A percentile compares a stretch with the other conserved stretches of the same genome.
These are phyloP conservation scores for Epichloe scottii DNA, from an alignment of 2,329 filamentous ascomycete species.

Conservation along the genomic window DNA sequence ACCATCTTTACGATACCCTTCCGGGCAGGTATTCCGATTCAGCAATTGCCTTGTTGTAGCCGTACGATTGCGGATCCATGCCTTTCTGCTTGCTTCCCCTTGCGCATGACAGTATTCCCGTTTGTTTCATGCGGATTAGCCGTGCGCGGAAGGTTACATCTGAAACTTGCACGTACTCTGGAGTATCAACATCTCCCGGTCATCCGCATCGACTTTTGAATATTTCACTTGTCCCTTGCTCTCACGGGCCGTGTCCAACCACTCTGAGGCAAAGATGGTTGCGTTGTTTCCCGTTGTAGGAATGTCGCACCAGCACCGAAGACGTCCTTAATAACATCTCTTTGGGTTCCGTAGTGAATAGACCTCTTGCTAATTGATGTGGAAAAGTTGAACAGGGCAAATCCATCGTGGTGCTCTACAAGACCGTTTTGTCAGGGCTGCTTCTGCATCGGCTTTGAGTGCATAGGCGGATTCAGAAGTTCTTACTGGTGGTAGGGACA, in stretches of 20 bases:
- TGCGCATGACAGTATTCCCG: slow-evolving; percentile 17
- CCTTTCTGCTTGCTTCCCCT: slow-evolving; percentile 44
- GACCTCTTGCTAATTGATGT: slow-evolving; percentile 22
- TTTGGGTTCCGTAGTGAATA: too few species aligned
- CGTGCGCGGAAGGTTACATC: too few species aligned
- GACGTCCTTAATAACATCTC: slow-evolving; percentile 17
- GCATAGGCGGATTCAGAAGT: too few species aligned
- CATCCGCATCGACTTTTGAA: slow-evolving; percentile 43
- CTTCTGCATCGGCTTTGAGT: too few species aligned
- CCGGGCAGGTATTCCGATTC: too few species aligned
- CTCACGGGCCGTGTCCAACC: slow-evolving; percentile 25
- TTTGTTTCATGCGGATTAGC: not conserved
- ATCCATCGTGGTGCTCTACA: slow-evolving; percentile 34
- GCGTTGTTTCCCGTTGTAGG: not conserved
- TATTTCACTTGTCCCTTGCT: slow-evolving; percentile 32
- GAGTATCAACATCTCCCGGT: slow-evolving; percentile 3
- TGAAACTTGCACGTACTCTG: slow-evolving; percentile 1
- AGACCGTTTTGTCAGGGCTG: too few species aligned
- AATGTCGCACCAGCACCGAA: slow-evolving; percentile 33
- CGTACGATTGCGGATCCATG: slow-evolving; percentile 47
- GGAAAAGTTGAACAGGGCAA: slow-evolving; percentile 26
- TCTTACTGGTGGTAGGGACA: slow-evolving; percentile 23
- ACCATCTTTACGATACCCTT: too few species aligned
- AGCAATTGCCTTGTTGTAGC: slow-evolving; percentile 35
- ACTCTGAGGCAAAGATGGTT: slow-evolving; percentile 14